phyloP scores from a whole-genome alignment of 1,139 yeast species.

The Debaryomyces nepalensis region DNA sequence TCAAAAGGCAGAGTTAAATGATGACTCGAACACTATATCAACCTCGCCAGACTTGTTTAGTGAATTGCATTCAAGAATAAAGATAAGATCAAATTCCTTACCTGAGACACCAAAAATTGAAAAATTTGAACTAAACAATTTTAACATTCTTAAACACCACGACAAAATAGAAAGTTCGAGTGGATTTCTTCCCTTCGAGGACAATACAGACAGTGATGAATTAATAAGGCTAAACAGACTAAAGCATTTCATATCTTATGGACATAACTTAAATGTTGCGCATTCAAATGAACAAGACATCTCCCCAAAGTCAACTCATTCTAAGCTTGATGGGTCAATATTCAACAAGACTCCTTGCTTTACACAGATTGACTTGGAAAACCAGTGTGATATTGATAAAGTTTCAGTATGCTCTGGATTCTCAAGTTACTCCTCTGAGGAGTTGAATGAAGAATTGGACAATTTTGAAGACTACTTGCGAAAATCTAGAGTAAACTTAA shows the following conservation, averaged over 20 bases:
- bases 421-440: constrained; percentile 31
- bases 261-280: not conserved
- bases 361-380: constrained; percentile 4
- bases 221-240: constrained; percentile 27
- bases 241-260: constrained; percentile 28
- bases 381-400: constrained; percentile 23
- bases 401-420: constrained; percentile 32
- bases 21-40: constrained; percentile 17
- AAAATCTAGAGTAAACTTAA: constrained; percentile 38
- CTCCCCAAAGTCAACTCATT: constrained; percentile 6
- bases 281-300: constrained; percentile 9
- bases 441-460: constrained; percentile 25
- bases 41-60: constrained; percentile 20
- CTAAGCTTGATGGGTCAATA: constrained; percentile 10
- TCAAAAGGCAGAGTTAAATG: not conserved
- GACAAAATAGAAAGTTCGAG: constrained; percentile 15
- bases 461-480: constrained; percentile 42
- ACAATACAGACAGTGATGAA: constrained; percentile 22
- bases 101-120: constrained; percentile 23
- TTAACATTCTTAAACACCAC: not conserved
- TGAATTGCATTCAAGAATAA: constrained; percentile 5
- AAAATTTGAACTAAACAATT: constrained; percentile 7
- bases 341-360: constrained; percentile 22
- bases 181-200: constrained; percentile 17
- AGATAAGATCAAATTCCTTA: constrained; percentile 28